A percentile compares a stretch with the other conserved stretches of the same genome.
These are phyloP conservation scores for Claviceps spartinae DNA, from an alignment of 2,329 filamentous ascomycete species.

Conservation along the genomic window DNA sequence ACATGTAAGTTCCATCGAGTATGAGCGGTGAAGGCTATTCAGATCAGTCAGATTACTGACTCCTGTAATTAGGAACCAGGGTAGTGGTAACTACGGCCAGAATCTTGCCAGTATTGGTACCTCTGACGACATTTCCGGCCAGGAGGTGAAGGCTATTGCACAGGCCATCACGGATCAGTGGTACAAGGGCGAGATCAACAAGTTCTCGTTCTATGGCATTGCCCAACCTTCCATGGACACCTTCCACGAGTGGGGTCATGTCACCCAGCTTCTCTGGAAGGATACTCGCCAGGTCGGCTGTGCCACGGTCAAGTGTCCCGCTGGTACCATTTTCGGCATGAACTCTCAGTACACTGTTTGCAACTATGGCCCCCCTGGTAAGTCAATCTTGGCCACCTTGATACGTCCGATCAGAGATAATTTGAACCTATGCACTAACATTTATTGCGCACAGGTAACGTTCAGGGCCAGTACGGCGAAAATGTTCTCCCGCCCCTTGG, in stretches of 20 bases:
- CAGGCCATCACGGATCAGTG: slow-evolving; percentile 66
- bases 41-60: slow-evolving; percentile 17
- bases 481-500: slow-evolving; percentile 33
- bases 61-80: slow-evolving; percentile 31
- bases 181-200: slow-evolving; percentile 66
- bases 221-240: slow-evolving; percentile 41
- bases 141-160: slow-evolving; percentile 42
- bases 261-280: slow-evolving; percentile 31
- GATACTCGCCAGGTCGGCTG: slow-evolving; percentile 24
- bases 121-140: slow-evolving; percentile 21
- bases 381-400: slow-evolving; percentile 13
- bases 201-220: slow-evolving; percentile 43
- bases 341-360: slow-evolving; percentile 68
- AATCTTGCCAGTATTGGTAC: slow-evolving; percentile 64
- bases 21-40: background rate
- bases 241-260: slow-evolving; percentile 52
- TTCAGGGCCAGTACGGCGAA: background rate
- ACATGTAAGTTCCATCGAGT: slow-evolving; percentile 45
- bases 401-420: background rate
- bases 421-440: background rate
- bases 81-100: slow-evolving; percentile 65
- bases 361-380: slow-evolving; percentile 71
- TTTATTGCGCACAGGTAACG: background rate
- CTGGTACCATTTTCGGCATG: slow-evolving; percentile 34
- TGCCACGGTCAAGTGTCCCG: slow-evolving; percentile 57